These are phyloP conservation scores for Solanum verrucosum DNA, from an alignment of 257 asterid species.

Conservation along the genomic window DNA sequence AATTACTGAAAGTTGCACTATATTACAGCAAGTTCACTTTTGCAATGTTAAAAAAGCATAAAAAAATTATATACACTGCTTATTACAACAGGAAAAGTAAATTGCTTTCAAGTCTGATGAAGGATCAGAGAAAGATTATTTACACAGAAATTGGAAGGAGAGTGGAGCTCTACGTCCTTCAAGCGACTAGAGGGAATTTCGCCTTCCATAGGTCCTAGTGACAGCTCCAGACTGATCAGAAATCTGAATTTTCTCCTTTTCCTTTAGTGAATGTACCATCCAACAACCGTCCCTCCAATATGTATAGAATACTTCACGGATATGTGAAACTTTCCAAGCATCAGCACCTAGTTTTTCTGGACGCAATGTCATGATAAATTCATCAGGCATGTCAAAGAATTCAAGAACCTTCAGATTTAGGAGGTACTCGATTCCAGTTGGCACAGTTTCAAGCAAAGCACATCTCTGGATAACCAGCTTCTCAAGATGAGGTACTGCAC, in stretches of 20 bases:
- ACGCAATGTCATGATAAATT: background rate
- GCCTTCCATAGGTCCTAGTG: background rate
- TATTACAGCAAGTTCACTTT: background rate
- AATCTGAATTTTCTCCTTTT: background rate
- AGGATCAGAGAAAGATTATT: background rate
- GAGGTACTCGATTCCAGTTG: conserved; percentile 12
- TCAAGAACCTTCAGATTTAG: conserved; percentile 1
- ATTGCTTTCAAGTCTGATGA: background rate
- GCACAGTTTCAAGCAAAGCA: background rate
- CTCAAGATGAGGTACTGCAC: conserved; percentile 14
- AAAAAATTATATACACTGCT: background rate
- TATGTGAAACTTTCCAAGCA: background rate
- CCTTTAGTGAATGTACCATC: background rate
- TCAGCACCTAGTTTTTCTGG: background rate
- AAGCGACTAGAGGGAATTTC: background rate
- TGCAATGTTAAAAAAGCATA: background rate
- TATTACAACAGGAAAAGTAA: background rate
- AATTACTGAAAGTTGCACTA: background rate
- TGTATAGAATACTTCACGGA: background rate
- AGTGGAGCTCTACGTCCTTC: background rate
- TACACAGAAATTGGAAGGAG: background rate
- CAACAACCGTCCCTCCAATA: background rate
- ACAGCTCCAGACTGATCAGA: background rate
- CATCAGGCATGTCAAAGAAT: conserved; percentile 10
- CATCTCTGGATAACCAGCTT: conserved; percentile 2